phyloP scores from a whole-genome alignment of 2,329 filamentous ascomycete genomes.

The Colletotrichum brevisporum region DNA sequence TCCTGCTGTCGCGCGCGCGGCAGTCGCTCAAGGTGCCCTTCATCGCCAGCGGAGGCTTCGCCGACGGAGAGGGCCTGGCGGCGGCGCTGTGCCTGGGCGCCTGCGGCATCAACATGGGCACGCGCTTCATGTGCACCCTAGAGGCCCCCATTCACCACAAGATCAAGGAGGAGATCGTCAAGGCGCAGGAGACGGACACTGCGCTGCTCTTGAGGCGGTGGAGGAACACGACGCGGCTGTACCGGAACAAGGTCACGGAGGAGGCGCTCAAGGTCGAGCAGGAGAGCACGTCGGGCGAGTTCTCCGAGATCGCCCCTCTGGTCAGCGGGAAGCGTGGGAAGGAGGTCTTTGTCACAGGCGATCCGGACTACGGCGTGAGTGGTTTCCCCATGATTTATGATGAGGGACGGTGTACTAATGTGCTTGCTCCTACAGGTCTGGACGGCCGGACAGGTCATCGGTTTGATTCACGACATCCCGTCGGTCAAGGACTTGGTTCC shows the following conservation, averaged over 20 bases:
- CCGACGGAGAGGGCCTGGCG: slow-evolving; percentile 92
- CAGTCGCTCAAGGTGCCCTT: slow-evolving; percentile 90
- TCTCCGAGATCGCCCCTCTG: slow-evolving; percentile 86
- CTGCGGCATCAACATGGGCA: slow-evolving; percentile 98
- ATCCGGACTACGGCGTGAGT: slow-evolving; percentile 89
- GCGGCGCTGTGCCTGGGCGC: slow-evolving; percentile 92
- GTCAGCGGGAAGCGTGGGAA: slow-evolving; percentile 93
- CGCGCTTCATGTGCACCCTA: slow-evolving; percentile 95
- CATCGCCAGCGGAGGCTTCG: slow-evolving; percentile 96
- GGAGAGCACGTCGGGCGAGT: slow-evolving; percentile 87
- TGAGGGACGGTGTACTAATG: slow-evolving; percentile 1
- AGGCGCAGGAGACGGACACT: slow-evolving; percentile 91
- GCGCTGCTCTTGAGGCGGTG: slow-evolving; percentile 89
- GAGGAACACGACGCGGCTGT: slow-evolving; percentile 92
- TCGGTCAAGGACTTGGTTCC: slow-evolving; percentile 78
- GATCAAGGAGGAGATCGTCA: slow-evolving; percentile 94
- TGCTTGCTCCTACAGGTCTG: slow-evolving; percentile 75
- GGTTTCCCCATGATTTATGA: slow-evolving; percentile 33
- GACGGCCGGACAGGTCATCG: slow-evolving; percentile 97
- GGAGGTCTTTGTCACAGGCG: slow-evolving; percentile 93
- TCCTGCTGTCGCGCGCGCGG: slow-evolving; percentile 86
- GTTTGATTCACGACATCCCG: slow-evolving; percentile 86
- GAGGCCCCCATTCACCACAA: slow-evolving; percentile 94
- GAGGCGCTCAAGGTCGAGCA: slow-evolving; percentile 87
- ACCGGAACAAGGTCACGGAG: slow-evolving; percentile 88